phyloP scores from a whole-genome alignment of 495 filamentous ascomycete genomes.

The Tirmania nivea region DNA sequence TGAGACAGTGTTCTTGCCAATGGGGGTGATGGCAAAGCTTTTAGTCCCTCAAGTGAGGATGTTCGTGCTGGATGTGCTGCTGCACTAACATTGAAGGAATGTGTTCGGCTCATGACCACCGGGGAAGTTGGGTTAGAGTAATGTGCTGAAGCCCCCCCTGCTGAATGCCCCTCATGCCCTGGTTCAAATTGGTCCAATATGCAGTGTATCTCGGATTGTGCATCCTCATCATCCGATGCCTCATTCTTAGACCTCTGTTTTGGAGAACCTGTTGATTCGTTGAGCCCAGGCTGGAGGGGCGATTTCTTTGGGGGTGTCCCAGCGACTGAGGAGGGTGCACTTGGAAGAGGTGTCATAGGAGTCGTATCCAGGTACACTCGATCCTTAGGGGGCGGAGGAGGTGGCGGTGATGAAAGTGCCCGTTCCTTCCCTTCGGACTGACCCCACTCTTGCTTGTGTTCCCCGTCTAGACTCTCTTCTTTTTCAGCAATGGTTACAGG shows the following conservation, averaged over 20 bases:
- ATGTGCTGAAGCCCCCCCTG: neutral
- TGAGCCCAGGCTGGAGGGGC: neutral
- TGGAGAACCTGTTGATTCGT: neutral
- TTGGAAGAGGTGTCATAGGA: slow-evolving; percentile 32
- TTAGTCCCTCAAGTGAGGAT: neutral
- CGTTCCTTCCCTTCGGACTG: slow-evolving; percentile 5
- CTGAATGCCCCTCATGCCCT: slow-evolving; percentile 2
- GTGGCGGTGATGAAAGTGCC: slow-evolving; percentile 4
- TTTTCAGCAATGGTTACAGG: slow-evolving; percentile 5
- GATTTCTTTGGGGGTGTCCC: neutral
- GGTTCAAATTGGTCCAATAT: slow-evolving; percentile 1
- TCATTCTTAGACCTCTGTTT: neutral
- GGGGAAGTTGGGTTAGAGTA: neutral
- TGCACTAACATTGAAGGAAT: neutral
- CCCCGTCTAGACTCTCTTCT: slow-evolving; percentile 1
- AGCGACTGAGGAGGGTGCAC: slow-evolving; percentile 11
- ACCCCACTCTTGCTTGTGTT: slow-evolving; percentile 10
- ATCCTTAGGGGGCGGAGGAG: slow-evolving; percentile 12
- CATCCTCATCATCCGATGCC: neutral
- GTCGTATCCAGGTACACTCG: slow-evolving; percentile 39
- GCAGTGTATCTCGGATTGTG: neutral
- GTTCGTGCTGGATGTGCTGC: neutral
- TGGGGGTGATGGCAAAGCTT: neutral
- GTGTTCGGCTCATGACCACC: neutral
- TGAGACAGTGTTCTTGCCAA: neutral